Evolutionary conservation across 257 asterid genomes (phyloP).

Genomic region (Fraxinus excelsior): DNA sequence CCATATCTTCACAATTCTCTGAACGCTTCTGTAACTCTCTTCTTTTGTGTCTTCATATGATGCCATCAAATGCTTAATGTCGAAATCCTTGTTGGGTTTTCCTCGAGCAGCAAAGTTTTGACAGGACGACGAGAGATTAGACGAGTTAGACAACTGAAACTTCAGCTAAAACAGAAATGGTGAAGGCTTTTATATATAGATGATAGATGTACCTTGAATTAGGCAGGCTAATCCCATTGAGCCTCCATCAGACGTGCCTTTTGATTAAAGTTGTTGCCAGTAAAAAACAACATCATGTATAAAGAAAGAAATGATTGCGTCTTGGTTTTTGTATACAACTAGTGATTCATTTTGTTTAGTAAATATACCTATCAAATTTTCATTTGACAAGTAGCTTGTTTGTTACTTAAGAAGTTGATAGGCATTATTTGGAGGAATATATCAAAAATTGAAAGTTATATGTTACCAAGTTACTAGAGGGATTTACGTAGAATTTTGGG

Average conservation of each 20-base stretch:
- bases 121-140: not conserved
- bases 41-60: slow-evolving; percentile 16
- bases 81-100: not conserved
- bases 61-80: slow-evolving; percentile 11
- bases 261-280: slow-evolving; percentile 28
- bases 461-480: not conserved
- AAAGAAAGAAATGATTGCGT: slow-evolving; percentile 19
- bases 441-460: not conserved
- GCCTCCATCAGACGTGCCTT: slow-evolving; percentile 30
- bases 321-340: not conserved
- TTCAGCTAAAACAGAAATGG: not conserved
- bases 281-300: slow-evolving; percentile 15
- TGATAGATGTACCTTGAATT: not conserved
- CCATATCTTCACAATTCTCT: slow-evolving; percentile 22
- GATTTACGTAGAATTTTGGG: not conserved
- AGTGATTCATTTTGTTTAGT: not conserved
- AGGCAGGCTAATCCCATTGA: not conserved
- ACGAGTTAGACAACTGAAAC: not conserved
- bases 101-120: not conserved
- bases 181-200: not conserved
- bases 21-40: slow-evolving; percentile 8
- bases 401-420: not conserved
- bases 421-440: not conserved
- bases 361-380: not conserved
- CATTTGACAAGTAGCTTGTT: slow-evolving; percentile 3